Percentiles rank a stretch among this genome's conserved stretches.
Evolutionary conservation across 495 filamentous ascomycete species (phyloP).

Genomic region (Penicillium turbatum): DNA sequence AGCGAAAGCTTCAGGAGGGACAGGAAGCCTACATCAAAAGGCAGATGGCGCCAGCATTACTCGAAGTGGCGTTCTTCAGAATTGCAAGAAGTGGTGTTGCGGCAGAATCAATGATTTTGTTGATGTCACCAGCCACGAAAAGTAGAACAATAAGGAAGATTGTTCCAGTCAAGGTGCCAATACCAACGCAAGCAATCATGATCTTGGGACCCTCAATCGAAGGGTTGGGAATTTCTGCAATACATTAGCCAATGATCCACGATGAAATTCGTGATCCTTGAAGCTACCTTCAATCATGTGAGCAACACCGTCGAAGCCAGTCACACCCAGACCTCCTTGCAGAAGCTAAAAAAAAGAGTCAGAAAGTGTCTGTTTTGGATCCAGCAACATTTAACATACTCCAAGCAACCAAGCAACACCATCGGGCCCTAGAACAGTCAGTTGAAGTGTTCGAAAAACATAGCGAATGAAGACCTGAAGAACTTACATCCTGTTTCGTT

Average conservation of each 20-base stretch:
- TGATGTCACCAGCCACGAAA: conserved; percentile 56
- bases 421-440: conserved; percentile 47
- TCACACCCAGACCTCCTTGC: conserved; percentile 58
- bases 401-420: conserved; percentile 62
- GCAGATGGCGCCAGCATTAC: conserved; percentile 60
- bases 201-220: conserved; percentile 62
- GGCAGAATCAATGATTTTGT: conserved; percentile 56
- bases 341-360: conserved; percentile 38
- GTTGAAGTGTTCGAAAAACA: neutral
- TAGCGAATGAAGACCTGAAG: neutral
- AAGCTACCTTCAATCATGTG: conserved; percentile 46
- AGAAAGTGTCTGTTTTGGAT: conserved; percentile 4
- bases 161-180: conserved; percentile 64
- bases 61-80: conserved; percentile 64
- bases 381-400: conserved; percentile 23
- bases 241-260: conserved; percentile 12
- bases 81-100: conserved; percentile 67
- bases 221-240: conserved; percentile 63
- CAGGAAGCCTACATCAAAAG: conserved; percentile 53
- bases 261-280: neutral
- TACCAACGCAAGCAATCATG: conserved; percentile 67
- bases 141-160: conserved; percentile 64
- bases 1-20: neutral
- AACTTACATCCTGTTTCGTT: conserved; percentile 55
- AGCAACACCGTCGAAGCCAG: conserved; percentile 56